phyloP scores from a whole-genome alignment of 2,329 filamentous ascomycete species.

The Calonectria honghensis region DNA sequence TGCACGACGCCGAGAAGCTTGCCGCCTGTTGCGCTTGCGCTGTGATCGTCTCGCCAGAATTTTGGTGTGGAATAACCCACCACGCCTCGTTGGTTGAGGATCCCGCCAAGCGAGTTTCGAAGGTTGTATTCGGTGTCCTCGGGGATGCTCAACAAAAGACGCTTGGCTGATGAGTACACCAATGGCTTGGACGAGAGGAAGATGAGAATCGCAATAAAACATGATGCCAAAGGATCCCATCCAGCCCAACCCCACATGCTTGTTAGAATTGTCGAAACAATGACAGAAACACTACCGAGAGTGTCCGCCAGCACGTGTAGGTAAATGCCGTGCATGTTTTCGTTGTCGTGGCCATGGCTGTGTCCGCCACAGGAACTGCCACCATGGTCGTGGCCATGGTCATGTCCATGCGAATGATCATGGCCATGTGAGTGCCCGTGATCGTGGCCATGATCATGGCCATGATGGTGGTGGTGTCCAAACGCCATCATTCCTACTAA shows the following conservation, averaged over 20 bases:
- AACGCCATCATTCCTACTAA: constrained; percentile 94
- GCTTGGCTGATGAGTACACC: constrained; percentile 88
- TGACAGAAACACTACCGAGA: constrained; percentile 94
- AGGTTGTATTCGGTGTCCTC: constrained; percentile 91
- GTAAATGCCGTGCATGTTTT: constrained; percentile 99
- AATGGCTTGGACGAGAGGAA: constrained; percentile 94
- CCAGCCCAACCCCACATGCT: constrained; percentile 92
- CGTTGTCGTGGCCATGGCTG: constrained; percentile 81
- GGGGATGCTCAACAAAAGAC: constrained; percentile 88
- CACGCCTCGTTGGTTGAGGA: constrained; percentile 88
- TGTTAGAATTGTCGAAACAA: constrained; percentile 91
- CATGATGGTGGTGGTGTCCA: constrained; percentile 77
- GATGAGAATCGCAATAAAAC: constrained; percentile 93
- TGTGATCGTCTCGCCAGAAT: constrained; percentile 91
- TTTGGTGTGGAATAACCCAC: constrained; percentile 89
- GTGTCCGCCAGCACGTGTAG: constrained; percentile 96
- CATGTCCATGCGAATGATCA: constrained; percentile 62
- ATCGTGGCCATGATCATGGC: constrained; percentile 61
- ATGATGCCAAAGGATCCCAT: constrained; percentile 96
- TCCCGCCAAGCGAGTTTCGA: constrained; percentile 88
- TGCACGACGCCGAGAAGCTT: constrained; percentile 90
- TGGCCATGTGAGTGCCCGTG: constrained; percentile 48
- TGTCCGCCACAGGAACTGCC: constrained; percentile 63
- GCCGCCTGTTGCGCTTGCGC: constrained; percentile 64
- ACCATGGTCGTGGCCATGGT: constrained; percentile 63